Evolutionary conservation across 2,329 filamentous ascomycete species (phyloP), one percentile per base, ranked within the genome.

Genomic region (Pseudocercospora crystallina): DNA sequence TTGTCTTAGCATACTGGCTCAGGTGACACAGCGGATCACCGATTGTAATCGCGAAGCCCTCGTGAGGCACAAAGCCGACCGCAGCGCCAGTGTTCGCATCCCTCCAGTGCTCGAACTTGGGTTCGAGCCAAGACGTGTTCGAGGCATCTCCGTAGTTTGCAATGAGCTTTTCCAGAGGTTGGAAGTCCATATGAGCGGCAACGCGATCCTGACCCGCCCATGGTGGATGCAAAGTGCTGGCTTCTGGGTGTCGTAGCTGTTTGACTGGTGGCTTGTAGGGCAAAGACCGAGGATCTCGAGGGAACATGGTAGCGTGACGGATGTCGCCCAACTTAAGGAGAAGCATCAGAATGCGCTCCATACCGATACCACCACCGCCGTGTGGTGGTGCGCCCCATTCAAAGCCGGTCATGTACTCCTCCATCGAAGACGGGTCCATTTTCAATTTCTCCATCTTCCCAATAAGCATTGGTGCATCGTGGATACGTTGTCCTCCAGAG

Each of bases 61-160:
- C 83, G 58, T 87, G 83, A 39, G 83, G 82, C 2, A 94, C 88
- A 65, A 89, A 96, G 9, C 90, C 88, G 31, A 96, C 80, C 5
- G 90, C 90, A 0, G 90, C 91, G 42, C 91, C 91, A 2, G 87
- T 92, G 31, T 75, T 69, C 15, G 80, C 73, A 65, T 96, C 89
- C 29, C 91, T 85, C 89, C 90, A 96, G 51, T 95, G 84, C 65
- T 89, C 80, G 69, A 91, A 96, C 5, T 90, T 84, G 5, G 90
- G 87, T 68, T 96, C 91, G 7, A 94, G 81, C 90, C 90, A 96
- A 0, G 90, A 94, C 0, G 91, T 96, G 65, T 95, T 95, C 42
- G 90, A 90, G 2, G 91, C 90, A 70, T 96, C 91, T 56, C 91
- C 91, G 61, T 96, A 96, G 70, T 96, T 96, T 65, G 90, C 90